phyloP scores from a whole-genome alignment of 179 eudicot species.

The Drosera spatulata region DNA sequence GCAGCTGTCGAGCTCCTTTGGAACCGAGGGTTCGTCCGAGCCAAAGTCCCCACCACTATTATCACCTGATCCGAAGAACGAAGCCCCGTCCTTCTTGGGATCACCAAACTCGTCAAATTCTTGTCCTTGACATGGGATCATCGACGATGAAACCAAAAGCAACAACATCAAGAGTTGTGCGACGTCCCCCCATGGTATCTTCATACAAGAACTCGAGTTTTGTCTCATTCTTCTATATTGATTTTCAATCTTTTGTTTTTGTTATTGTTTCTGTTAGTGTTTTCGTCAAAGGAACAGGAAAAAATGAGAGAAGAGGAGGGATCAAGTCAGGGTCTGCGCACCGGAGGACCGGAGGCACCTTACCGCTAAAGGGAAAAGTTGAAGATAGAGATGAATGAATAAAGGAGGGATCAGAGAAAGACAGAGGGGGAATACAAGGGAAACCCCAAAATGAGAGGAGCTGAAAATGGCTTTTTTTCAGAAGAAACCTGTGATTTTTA shows the following conservation, averaged over 20 bases:
- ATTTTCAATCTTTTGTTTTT: not conserved
- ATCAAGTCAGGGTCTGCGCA: conserved; percentile 9
- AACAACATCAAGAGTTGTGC: conserved; percentile 2
- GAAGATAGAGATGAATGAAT: conserved; percentile 1
- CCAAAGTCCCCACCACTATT: conserved; percentile 6
- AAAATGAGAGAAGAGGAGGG: not conserved
- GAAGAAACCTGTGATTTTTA: not conserved
- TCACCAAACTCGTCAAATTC: conserved; percentile 41
- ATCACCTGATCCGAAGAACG: conserved; percentile 7
- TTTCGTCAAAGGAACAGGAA: too few relatives aligned
- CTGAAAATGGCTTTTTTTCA: conserved; percentile 5
- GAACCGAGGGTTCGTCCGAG: conserved; percentile 14
- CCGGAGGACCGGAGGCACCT: conserved; percentile 10
- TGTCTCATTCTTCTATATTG: conserved; percentile 10
- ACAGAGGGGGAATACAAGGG: conserved; percentile 16
- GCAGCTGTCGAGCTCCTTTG: conserved; percentile 30
- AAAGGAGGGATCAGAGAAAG: not conserved
- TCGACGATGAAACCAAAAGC: conserved; percentile 3
- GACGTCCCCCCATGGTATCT: conserved; percentile 19
- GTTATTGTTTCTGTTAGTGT: not conserved
- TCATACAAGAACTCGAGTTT: conserved; percentile 17
- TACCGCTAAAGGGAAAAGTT: conserved; percentile 3
- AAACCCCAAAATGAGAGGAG: conserved; percentile 23
- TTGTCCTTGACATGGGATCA: conserved; percentile 6
- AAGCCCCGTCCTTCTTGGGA: conserved; percentile 15